Base-by-base conservation (phyloP, 768 basidiomycete species). In the Dictyophora rubrovolvata region DNA sequence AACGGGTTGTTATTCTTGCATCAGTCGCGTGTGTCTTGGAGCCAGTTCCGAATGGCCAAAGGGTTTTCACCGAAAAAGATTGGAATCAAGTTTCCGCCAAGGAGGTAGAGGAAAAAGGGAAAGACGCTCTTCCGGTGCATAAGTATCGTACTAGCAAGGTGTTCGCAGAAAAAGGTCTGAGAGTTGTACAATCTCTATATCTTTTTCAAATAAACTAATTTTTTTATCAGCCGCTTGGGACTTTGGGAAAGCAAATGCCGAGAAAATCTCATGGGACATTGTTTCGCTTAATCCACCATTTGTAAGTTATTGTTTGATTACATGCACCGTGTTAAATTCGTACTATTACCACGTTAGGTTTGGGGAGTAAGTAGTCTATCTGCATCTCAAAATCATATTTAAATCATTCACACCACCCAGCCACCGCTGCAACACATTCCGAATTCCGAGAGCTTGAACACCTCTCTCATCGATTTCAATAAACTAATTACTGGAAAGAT, bases 211-310 rank as follows among this genome's bases (percentile, higher is more conserved):
- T 52, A 35, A 62, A 42, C 74, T 72, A 16, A 77, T 73, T 52
- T n/a, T 22, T 34, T 18, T n/a, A n/a, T n/a, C 46, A 78, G 77
- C 78, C 20, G 81, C 81, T 7, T 83, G 82, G 81, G 69, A 71
- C 6, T 77, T 75, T 62, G 66, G 76, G 36, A 66, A 77, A 33
- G 61, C 76, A 55, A 71, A 81, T 61, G 77, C 79, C 56, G 52
- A 46, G 12, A 67, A 71, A 46, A 65, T 80, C 22, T 61, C 66
- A 1, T 83, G 78, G 78, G 84, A 84, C 61, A 63, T 85, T 20
- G 71, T 74, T 1, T 75, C 76, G 9, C 61, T 84, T 37, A 79
- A 79, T 64, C 84, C 84, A 20, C 80, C 84, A 11, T 79, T 70
- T 58, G 79, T 81, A 54, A 53, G 59, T 61, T n/a, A 2, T 54